Conservation (phyloP, 2,329 filamentous ascomycete species). For the Stemphylium beticola region DNA sequence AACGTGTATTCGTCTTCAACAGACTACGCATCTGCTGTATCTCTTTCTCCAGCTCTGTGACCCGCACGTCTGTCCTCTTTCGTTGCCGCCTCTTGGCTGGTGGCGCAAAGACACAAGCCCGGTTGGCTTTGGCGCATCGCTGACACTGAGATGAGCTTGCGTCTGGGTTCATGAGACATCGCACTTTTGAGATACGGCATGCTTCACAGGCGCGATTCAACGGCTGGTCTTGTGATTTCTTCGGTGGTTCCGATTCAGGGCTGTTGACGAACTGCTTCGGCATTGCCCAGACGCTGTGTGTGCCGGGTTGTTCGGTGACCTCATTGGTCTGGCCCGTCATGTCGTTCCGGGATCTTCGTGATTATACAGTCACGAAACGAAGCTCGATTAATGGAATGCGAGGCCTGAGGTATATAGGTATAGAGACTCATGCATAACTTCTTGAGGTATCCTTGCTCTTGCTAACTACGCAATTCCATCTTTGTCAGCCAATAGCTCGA, state of each 20-base stretch:
- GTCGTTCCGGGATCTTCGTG: background rate
- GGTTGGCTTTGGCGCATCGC: constrained; percentile 44
- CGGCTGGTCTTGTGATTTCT: constrained; percentile 36
- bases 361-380: background rate
- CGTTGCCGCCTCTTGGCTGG: constrained; percentile 46
- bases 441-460: constrained; percentile 3
- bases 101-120: constrained; percentile 42
- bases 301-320: constrained; percentile 9
- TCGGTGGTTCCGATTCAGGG: constrained; percentile 21
- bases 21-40: constrained; percentile 45
- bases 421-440: constrained; percentile 2
- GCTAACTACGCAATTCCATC: constrained; percentile 17
- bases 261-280: constrained; percentile 21
- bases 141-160: constrained; percentile 40
- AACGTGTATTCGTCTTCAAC: constrained; percentile 30
- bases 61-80: constrained; percentile 46
- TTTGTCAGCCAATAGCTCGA: constrained; percentile 10
- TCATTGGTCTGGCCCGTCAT: constrained; percentile 21
- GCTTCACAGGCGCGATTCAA: constrained; percentile 47
- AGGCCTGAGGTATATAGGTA: background rate
- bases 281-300: constrained; percentile 18
- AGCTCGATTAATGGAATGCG: background rate
- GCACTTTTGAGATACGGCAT: constrained; percentile 46
- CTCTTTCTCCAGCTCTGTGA: constrained; percentile 46
- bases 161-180: constrained; percentile 38